Evolutionary conservation across 2,329 filamentous ascomycete species (phyloP).

Genomic region (Paramyrothecium roridum): DNA sequence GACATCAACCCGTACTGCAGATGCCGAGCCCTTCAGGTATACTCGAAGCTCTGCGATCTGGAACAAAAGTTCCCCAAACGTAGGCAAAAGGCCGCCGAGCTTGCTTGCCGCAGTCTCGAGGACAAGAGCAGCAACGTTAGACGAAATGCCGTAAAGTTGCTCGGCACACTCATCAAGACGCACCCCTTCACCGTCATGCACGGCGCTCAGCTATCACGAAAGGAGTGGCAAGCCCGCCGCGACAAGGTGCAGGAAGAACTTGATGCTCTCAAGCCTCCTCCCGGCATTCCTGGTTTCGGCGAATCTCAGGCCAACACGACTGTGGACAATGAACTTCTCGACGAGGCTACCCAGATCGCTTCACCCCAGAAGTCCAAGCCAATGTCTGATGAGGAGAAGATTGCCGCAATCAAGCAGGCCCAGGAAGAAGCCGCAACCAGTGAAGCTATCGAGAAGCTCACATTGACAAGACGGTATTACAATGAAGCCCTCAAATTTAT

Average conservation of each 20-base stretch:
- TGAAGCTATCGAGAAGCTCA: conserved; percentile 82
- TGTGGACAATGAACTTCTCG: conserved; percentile 74
- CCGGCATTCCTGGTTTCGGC: conserved; percentile 59
- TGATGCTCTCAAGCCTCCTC: conserved; percentile 76
- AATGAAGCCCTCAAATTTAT: conserved; percentile 93
- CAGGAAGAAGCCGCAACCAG: conserved; percentile 85
- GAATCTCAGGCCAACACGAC: conserved; percentile 64
- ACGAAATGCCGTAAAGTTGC: conserved; percentile 88
- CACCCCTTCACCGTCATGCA: conserved; percentile 94
- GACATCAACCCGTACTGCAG: conserved; percentile 97
- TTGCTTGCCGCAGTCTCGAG: conserved; percentile 84
- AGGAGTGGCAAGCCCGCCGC: conserved; percentile 81
- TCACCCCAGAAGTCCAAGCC: conserved; percentile 62
- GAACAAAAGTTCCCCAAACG: conserved; percentile 94
- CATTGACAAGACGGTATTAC: conserved; percentile 86
- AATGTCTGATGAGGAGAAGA: conserved; percentile 78
- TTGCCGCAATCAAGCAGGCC: conserved; percentile 71
- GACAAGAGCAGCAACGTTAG: conserved; percentile 98
- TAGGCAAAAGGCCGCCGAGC: conserved; percentile 79
- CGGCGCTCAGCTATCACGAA: conserved; percentile 77
- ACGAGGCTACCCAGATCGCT: conserved; percentile 82
- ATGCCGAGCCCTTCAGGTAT: conserved; percentile 89
- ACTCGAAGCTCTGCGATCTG: conserved; percentile 86
- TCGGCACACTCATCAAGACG: conserved; percentile 84
- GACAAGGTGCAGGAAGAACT: conserved; percentile 82